Percentiles rank a stretch among this genome's conserved stretches.
Conservation (phyloP, 306 rosid species). For the Casuarina glauca region DNA sequence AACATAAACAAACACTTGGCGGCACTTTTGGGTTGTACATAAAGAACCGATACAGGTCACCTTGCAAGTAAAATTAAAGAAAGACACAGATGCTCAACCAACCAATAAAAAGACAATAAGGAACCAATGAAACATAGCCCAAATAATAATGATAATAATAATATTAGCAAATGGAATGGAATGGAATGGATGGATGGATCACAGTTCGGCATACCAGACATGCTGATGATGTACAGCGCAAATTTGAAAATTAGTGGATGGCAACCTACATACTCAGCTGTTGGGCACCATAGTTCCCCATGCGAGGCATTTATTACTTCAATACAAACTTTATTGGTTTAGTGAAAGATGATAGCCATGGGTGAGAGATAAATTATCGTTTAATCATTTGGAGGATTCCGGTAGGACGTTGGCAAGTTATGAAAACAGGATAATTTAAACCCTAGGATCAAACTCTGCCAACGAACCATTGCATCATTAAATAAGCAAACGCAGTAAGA, state of each 20-base stretch:
- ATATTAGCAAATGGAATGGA: background rate
- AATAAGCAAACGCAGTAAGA: background rate
- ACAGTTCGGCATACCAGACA: too few relatives aligned
- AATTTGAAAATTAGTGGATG: too few relatives aligned
- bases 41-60: constrained; percentile 16
- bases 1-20: constrained; percentile 15
- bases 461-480: background rate
- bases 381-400: background rate
- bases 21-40: constrained; percentile 28
- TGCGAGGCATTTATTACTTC: background rate
- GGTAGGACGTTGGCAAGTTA: background rate
- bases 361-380: background rate
- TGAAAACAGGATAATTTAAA: background rate
- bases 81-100: background rate
- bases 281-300: background rate
- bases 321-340: background rate
- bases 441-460: constrained; percentile 8
- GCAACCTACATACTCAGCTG: background rate
- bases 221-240: too few relatives aligned
- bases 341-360: background rate
- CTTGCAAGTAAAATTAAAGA: constrained; percentile 6
- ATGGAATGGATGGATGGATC: background rate
- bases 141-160: too few relatives aligned
- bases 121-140: background rate
- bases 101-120: background rate